Base-by-base conservation (phyloP, 2,329 filamentous ascomycete species). In the Rutstroemia sp. region DNA sequence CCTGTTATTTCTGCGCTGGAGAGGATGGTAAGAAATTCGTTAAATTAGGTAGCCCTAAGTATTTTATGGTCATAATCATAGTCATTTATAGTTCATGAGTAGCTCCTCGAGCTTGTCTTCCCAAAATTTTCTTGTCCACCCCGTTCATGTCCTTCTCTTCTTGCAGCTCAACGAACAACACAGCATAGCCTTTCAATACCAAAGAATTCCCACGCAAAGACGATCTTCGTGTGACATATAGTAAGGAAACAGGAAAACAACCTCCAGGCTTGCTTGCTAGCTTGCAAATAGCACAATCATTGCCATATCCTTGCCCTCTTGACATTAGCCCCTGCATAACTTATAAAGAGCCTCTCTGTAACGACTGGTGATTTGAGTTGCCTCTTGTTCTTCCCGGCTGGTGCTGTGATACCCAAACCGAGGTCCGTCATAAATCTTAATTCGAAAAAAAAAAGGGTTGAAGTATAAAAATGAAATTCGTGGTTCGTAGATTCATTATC, bases 321-420 rank as follows among this genome's bases (percentile, higher is more conserved):
- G 16, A 49, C 47, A 34, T 34, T 18, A 37, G 45, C 7, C 14
- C 3, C 25, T 18, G 14, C 16, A 14, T 18, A 27, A 45, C 9
- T 21, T 19, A 10, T 25, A 46, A 55, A 63, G 53, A 58, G 47
- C 59, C 60, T 61, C 63, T 61, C 62, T 61, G 60, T 64, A 65
- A 62, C 52, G 66, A 68, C 62, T 59, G 66, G 65, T 49, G 37
- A 52, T 19, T 58, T 61, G 65, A 68, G 67, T 69, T 63, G 67
- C 67, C 67, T 68, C 67, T 53, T 56, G 60, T 54, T 64, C 56
- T 59, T 61, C 61, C 52, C 63, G 63, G 63, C 55, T 62, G 67
- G 67, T 69, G 57, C 67, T 67, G 66, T 69, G 45, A 58, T 58
- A 58, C 59, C 66, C 64, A 58, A 61, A 58, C 62, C 66, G 62